Base-by-base conservation (phyloP, 116 monocot genomes). In the Iris pallida region DNA sequence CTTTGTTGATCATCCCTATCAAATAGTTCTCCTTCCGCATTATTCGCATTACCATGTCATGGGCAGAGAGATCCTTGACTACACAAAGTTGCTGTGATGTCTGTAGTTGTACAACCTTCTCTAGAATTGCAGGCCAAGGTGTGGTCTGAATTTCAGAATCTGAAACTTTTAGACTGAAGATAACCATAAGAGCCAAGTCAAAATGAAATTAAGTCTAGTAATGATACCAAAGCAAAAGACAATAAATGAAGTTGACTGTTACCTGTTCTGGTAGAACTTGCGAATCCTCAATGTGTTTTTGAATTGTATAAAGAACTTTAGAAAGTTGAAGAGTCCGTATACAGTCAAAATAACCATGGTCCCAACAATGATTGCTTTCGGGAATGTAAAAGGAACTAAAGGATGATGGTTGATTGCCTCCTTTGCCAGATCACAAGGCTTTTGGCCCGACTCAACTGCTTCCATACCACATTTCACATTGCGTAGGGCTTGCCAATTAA, bases 11-110 rank as follows among this genome's bases (percentile, higher is more conserved):
- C 96, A 96, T 96, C 40, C 89, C 96, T 71, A 92, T 96, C 77
- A 96, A 76, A 72, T 89, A 96, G 71, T 96, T 96, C 75, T 96
- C 92, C 72, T 96, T 96, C 40, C 96, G 86, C 96, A 96, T 96
- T 63, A 96, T 86, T 59, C 96, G 69, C 92, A 96, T 96, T n/a
- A 96, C 56, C 56, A 96, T 56, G 42, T 96, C 96, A 79, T 96
- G 96, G 47, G 82, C 89, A 70, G 92, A 89, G 5, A 96, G 85
- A 70, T 92, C 83, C 76, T 89, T 96, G 12, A 96, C 92, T 56
- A 96, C 87, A 76, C 96, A 96, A 68, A 96, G 84, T 69, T 85
- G 68, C 20, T 81, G 86, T 44, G 85, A 75, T 48, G 69, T 72
- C 51, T 96, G 96, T 19, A 96, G 57, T 60, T 78, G 76, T 60